Evolutionary conservation across 805 yeast species (phyloP).

Genomic region (Saccharomycopsis fodiens): DNA sequence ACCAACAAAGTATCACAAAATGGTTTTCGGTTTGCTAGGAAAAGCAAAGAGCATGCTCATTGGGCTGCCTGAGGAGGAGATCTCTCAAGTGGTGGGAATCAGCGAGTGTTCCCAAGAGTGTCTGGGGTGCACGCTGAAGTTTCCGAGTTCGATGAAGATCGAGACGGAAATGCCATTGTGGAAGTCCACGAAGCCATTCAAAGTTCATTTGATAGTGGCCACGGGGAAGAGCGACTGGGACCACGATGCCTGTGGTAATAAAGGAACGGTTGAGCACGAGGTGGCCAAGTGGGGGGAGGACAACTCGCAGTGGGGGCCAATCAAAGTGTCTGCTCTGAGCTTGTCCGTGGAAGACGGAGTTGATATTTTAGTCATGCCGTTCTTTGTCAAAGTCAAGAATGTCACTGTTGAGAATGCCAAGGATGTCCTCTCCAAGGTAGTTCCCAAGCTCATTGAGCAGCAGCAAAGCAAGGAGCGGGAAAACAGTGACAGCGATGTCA

Average conservation of each 20-base stretch:
- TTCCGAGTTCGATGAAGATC: slow-evolving; percentile 43
- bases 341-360: slow-evolving; percentile 40
- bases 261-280: slow-evolving; percentile 38
- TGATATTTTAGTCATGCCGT: slow-evolving; percentile 64
- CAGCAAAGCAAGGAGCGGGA: slow-evolving; percentile 22
- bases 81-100: slow-evolving; percentile 33
- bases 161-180: slow-evolving; percentile 43
- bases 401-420: slow-evolving; percentile 37
- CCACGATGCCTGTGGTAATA: slow-evolving; percentile 55
- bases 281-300: slow-evolving; percentile 35
- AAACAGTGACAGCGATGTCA: too few relatives aligned
- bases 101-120: slow-evolving; percentile 50
- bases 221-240: slow-evolving; percentile 85
- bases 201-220: slow-evolving; percentile 69
- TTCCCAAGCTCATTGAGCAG: slow-evolving; percentile 33
- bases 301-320: slow-evolving; percentile 26
- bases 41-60: not conserved
- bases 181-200: slow-evolving; percentile 64
- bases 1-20: too few relatives aligned
- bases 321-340: slow-evolving; percentile 50
- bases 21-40: slow-evolving; percentile 7
- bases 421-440: slow-evolving; percentile 36
- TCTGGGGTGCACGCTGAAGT: slow-evolving; percentile 43
- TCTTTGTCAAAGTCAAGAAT: slow-evolving; percentile 60
- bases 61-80: slow-evolving; percentile 25